Conservation (phyloP, 2,329 filamentous ascomycete species). For the Ceratocystis albifundus region DNA sequence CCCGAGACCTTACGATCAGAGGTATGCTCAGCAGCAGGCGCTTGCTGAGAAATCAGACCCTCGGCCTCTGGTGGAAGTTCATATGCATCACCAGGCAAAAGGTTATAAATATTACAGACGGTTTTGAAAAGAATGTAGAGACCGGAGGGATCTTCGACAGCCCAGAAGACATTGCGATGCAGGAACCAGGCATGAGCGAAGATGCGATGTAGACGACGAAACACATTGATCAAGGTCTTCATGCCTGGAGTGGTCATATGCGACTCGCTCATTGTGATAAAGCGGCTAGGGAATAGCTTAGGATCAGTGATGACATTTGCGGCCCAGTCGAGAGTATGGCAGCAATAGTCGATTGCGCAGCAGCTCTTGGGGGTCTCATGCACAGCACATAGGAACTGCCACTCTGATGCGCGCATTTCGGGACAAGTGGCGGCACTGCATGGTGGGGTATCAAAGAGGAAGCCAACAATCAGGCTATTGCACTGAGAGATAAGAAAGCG, state of each 20-base stretch:
- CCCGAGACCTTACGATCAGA: constrained; percentile 23
- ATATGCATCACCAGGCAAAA: constrained; percentile 89
- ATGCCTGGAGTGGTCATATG: constrained; percentile 53
- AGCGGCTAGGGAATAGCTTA: constrained; percentile 86
- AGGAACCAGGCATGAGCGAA: constrained; percentile 99
- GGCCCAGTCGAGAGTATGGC: constrained; percentile 96
- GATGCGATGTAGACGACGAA: constrained; percentile 85
- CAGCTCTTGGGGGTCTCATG: constrained; percentile 94
- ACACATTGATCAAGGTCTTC: constrained; percentile 87
- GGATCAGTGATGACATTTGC: constrained; percentile 87
- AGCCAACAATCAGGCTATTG: constrained; percentile 82
- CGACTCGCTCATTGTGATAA: constrained; percentile 46
- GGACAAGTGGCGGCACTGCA: constrained; percentile 85
- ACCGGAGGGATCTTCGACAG: constrained; percentile 79
- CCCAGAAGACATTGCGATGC: constrained; percentile 90
- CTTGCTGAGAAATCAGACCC: constrained; percentile 47
- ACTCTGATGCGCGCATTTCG: constrained; percentile 97
- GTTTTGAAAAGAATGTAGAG: constrained; percentile 96
- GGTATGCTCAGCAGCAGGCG: constrained; percentile 27
- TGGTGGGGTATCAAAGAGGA: constrained; percentile 80
- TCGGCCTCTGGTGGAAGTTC: constrained; percentile 90
- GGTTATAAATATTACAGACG: constrained; percentile 80
- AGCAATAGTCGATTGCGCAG: constrained; percentile 98
- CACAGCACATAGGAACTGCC: constrained; percentile 97
- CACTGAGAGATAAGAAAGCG: constrained; percentile 91